phyloP scores from a whole-genome alignment of 1,284 basidiomycete genomes.

The Pyrrhoderma noxium region DNA sequence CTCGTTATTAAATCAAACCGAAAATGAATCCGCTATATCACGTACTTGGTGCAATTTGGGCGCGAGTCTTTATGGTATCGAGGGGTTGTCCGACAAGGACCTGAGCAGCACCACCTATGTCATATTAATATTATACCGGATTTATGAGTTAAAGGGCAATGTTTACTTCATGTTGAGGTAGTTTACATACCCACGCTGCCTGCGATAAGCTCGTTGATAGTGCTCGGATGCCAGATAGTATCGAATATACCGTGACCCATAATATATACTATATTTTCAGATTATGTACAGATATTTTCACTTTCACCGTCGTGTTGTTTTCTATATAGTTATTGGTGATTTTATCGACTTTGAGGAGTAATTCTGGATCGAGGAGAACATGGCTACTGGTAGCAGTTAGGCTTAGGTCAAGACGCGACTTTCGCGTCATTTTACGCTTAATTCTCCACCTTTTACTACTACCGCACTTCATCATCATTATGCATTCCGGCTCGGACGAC shows the following conservation, averaged over 20 bases:
- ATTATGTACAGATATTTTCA: background rate
- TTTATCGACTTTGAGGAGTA: too few relatives aligned
- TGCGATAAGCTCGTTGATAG: conserved; percentile 67
- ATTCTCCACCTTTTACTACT: background rate
- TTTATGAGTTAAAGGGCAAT: background rate
- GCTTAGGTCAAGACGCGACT: conserved; percentile 1
- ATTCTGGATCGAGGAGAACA: too few relatives aligned
- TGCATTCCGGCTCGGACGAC: too few relatives aligned
- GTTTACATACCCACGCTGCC: conserved; percentile 72
- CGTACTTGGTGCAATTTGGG: conserved; percentile 70
- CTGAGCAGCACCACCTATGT: conserved; percentile 29
- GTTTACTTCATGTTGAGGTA: conserved; percentile 23
- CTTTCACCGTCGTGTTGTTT: background rate
- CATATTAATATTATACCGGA: too few relatives aligned
- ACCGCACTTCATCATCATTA: background rate
- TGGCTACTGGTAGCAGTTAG: background rate
- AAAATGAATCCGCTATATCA: background rate
- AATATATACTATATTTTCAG: background rate
- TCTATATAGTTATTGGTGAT: too few relatives aligned
- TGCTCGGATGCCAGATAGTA: conserved; percentile 25
- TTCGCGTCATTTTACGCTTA: conserved; percentile 7
- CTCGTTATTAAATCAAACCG: conserved; percentile 7
- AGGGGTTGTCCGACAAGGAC: conserved; percentile 84
- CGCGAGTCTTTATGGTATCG: conserved; percentile 82
- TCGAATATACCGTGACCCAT: conserved; percentile 14